Evolutionary conservation across 192 early-diverging fungal genomes (phyloP).

Genomic region (Backusella westeae): DNA sequence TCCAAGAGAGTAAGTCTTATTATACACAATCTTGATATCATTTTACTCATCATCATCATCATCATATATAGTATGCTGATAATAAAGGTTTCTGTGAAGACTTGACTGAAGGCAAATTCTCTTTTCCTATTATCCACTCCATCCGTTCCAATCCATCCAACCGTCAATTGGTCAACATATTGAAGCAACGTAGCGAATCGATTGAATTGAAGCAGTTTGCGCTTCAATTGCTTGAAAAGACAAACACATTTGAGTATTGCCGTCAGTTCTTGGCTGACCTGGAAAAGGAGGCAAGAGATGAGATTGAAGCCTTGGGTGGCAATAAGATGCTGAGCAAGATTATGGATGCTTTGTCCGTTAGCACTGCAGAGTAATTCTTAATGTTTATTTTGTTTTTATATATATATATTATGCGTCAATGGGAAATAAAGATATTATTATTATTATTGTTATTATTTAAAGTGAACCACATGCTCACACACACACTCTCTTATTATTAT

Average conservation of each 20-base stretch:
- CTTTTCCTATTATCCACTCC: conserved; percentile 90
- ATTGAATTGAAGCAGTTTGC: conserved; percentile 87
- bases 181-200: conserved; percentile 82
- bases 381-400: too few relatives aligned
- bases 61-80: conserved; percentile 65
- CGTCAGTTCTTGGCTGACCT: conserved; percentile 56
- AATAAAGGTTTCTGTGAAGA: conserved; percentile 99
- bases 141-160: conserved; percentile 62
- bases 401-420: too few relatives aligned
- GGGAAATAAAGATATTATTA: too few relatives aligned
- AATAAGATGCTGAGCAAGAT: conserved; percentile 69
- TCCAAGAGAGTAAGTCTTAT: conserved; percentile 61
- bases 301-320: conserved; percentile 75
- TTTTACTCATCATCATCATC: neutral
- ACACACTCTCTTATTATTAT: too few relatives aligned
- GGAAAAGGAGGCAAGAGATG: conserved; percentile 60
- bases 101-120: conserved; percentile 98
- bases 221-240: conserved; percentile 74
- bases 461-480: too few relatives aligned
- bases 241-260: conserved; percentile 82
- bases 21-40: neutral
- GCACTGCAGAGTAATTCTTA: neutral
- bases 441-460: too few relatives aligned
- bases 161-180: conserved; percentile 79
- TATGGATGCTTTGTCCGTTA: conserved; percentile 27